Base-by-base conservation (phyloP, 2,329 filamentous ascomycete genomes). In the Trichophyton benhamiae region DNA sequence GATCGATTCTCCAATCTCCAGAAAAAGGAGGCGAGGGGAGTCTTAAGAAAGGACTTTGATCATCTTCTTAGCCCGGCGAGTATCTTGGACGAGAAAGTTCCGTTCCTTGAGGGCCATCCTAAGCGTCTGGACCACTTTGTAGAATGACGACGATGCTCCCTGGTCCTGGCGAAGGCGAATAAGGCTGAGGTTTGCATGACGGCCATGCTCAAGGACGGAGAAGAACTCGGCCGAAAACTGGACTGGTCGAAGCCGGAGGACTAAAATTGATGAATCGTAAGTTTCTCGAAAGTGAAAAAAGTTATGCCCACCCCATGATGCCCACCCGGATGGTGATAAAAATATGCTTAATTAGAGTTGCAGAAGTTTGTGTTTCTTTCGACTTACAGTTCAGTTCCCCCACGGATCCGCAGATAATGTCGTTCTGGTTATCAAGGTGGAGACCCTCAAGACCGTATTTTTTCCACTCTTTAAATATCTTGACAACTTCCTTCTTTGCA, bases 131-230 rank as follows among this genome's bases (percentile, higher is more conserved):
- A 95, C 83, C 8, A 96, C 88, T 69, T 84, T 86, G 71, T 89
- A 83, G 76, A 97, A 95, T 67, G 88, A 94, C 68, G 87, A 94
- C 42, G 89, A 91, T 1, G 92, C 91, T n/a, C 92, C 94, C 62
- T 86, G 86, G 70, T 94, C 90, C 70, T 96, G 91, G 1, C 88
- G 92, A 72, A 96, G 89, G 41, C 89, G 87, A 33, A 89, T 84
- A 65, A 96, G 85, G 72, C 87, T 88, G 60, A 96, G 81, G 55
- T 86, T 86, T 53, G 84, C 85, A 65, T 84, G 86, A 68, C 83
- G 86, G 57, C 89, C 89, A 69, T 94, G 88, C 75, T 96, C 89
- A 64, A 95, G 87, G 42, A 95, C 87, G 1, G 87, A 90, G 77
- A 95, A 95, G 64, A 96, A 82, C 72, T 96, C 90, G 42, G 86